Evolutionary conservation across 345 rosid species (phyloP).

Genomic region (Theobroma cacao): DNA sequence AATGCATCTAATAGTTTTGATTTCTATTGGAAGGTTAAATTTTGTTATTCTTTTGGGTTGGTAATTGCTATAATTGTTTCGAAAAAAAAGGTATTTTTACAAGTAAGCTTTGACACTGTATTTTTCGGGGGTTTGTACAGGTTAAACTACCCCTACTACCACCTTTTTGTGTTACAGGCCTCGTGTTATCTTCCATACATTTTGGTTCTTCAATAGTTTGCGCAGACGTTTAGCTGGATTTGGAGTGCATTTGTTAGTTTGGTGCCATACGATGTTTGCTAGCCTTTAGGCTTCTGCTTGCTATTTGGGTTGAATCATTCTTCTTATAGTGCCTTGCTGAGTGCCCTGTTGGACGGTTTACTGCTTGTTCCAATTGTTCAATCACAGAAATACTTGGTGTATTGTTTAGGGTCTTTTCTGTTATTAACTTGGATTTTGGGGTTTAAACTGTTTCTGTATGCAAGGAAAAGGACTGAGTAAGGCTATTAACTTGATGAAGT

Average conservation of each 20-base stretch:
- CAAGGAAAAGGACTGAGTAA: constrained; percentile 3
- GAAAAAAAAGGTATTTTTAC: not conserved
- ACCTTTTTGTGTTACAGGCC: not conserved
- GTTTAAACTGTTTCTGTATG: constrained; percentile 4
- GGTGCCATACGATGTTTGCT: not conserved
- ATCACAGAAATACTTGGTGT: not conserved
- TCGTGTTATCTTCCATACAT: not conserved
- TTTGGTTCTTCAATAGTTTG: constrained; percentile 1
- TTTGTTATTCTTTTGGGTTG: not conserved
- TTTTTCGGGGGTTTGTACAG: not conserved
- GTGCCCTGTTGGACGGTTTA: not conserved
- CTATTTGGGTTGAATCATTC: not conserved
- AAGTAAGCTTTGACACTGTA: not conserved
- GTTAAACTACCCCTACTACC: constrained; percentile 2
- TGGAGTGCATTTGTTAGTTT: constrained; percentile 10
- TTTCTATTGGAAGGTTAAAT: not conserved
- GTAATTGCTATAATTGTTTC: not conserved
- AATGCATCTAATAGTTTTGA: not conserved
- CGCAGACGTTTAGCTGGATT: not conserved
- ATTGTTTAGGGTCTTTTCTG: not conserved
- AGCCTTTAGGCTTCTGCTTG: not conserved
- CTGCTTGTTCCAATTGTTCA: constrained; percentile 5
- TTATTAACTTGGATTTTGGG: constrained; percentile 8
- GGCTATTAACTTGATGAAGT: constrained; percentile 23
- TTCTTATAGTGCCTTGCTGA: not conserved